Percentiles rank a stretch among this genome's conserved stretches.
Evolutionary conservation across 1,284 basidiomycete genomes (phyloP).

Genomic region (Stygiomarasmius scandens): DNA sequence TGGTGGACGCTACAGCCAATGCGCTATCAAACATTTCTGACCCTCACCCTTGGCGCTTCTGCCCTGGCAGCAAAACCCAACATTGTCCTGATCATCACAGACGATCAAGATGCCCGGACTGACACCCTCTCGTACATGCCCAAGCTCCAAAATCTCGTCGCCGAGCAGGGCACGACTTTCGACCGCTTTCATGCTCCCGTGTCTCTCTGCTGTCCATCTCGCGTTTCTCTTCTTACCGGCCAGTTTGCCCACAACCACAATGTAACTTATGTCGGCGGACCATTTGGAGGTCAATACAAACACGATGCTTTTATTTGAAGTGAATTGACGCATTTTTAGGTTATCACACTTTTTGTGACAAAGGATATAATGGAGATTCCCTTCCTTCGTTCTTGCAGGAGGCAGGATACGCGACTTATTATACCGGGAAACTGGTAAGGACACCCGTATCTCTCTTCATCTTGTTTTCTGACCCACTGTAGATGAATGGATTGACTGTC

Average conservation of each 20-base stretch:
- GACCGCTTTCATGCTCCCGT: conserved; percentile 2
- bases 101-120: conserved; percentile 8
- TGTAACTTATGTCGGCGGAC: conserved; percentile 1
- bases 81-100: conserved; percentile 10
- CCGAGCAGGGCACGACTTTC: conserved; percentile 6
- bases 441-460: neutral
- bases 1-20: neutral
- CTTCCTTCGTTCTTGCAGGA: conserved; percentile 5
- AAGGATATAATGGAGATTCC: conserved; percentile 5
- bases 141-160: neutral
- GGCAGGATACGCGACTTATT: conserved; percentile 9
- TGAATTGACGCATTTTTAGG: neutral
- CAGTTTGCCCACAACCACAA: conserved; percentile 9
- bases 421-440: conserved; percentile 8
- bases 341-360: conserved; percentile 3
- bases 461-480: neutral
- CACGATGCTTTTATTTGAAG: neutral
- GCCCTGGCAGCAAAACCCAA: neutral
- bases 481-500: conserved; percentile 4
- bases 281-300: neutral
- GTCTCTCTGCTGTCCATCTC: conserved; percentile 8
- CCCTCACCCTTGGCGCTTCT: neutral
- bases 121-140: conserved; percentile 5
- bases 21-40: neutral
- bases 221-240: conserved; percentile 5